phyloP scores from a whole-genome alignment of 768 basidiomycete genomes.

The Lanmaoa rubissima region DNA sequence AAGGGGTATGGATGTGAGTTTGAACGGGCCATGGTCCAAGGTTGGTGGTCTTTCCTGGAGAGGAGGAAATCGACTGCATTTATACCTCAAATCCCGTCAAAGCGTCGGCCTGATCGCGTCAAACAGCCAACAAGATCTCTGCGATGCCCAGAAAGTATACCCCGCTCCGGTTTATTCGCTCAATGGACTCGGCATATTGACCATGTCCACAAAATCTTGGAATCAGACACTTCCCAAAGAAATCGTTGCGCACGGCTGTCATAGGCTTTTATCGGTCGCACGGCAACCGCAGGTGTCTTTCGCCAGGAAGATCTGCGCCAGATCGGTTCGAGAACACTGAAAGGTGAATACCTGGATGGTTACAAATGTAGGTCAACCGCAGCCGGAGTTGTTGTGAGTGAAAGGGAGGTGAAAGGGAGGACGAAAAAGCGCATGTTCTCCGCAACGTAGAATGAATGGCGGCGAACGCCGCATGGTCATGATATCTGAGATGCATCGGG shows the following conservation, averaged over 20 bases:
- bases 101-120: slow-evolving; percentile 6
- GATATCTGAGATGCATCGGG: background rate
- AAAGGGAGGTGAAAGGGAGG: slow-evolving; percentile 8
- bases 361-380: background rate
- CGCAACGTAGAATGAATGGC: slow-evolving; percentile 1
- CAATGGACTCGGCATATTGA: background rate
- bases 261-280: background rate
- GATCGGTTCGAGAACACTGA: background rate
- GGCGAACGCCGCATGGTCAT: background rate
- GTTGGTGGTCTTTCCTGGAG: background rate
- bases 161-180: background rate
- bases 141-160: background rate
- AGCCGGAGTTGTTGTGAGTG: background rate
- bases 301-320: background rate
- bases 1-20: slow-evolving; percentile 19
- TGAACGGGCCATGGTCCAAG: slow-evolving; percentile 19
- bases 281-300: slow-evolving; percentile 6
- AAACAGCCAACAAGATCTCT: slow-evolving; percentile 1
- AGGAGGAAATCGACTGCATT: slow-evolving; percentile 7
- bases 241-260: background rate
- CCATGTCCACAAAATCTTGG: slow-evolving; percentile 10
- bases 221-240: background rate
- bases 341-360: background rate
- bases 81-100: slow-evolving; percentile 22
- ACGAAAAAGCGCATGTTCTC: background rate